Conservation (phyloP, 2,329 filamentous ascomycete species). For the Trichoderma endophyticum region DNA sequence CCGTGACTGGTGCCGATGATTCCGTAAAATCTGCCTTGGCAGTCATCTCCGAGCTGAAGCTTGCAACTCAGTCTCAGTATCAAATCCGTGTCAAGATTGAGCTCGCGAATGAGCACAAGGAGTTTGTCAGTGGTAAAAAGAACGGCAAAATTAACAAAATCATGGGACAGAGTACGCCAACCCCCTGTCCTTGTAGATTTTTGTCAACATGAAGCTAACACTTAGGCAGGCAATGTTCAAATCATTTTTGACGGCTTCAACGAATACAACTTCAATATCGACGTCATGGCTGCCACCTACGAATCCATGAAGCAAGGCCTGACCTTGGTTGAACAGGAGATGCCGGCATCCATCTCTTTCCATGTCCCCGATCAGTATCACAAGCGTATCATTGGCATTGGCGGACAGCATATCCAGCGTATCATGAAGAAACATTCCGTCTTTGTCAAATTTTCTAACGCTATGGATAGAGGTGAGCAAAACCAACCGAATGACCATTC, state of each 20-base stretch:
- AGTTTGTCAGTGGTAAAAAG: slow-evolving; percentile 99
- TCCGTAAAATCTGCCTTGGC: slow-evolving; percentile 92
- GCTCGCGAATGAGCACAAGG: slow-evolving; percentile 98
- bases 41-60: slow-evolving; percentile 87
- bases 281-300: slow-evolving; percentile 88
- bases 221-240: slow-evolving; percentile 74
- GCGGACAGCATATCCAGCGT: slow-evolving; percentile 95
- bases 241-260: slow-evolving; percentile 99
- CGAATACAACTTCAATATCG: slow-evolving; percentile 99
- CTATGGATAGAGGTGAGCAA: slow-evolving; percentile 82
- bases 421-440: slow-evolving; percentile 99
- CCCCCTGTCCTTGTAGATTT: background rate
- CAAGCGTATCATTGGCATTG: slow-evolving; percentile 98
- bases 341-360: slow-evolving; percentile 98
- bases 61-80: slow-evolving; percentile 81
- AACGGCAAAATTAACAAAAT: slow-evolving; percentile 99
- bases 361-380: slow-evolving; percentile 99
- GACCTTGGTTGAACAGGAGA: slow-evolving; percentile 93
- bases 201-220: background rate
- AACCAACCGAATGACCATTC: slow-evolving; percentile 6
- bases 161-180: slow-evolving; percentile 80
- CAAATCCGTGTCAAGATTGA: slow-evolving; percentile 98
- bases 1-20: slow-evolving; percentile 92
- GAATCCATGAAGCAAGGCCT: slow-evolving; percentile 92
- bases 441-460: slow-evolving; percentile 99